Conservation (phyloP, 2,329 filamentous ascomycete species). For the Pseudogymnoascus sp. region DNA sequence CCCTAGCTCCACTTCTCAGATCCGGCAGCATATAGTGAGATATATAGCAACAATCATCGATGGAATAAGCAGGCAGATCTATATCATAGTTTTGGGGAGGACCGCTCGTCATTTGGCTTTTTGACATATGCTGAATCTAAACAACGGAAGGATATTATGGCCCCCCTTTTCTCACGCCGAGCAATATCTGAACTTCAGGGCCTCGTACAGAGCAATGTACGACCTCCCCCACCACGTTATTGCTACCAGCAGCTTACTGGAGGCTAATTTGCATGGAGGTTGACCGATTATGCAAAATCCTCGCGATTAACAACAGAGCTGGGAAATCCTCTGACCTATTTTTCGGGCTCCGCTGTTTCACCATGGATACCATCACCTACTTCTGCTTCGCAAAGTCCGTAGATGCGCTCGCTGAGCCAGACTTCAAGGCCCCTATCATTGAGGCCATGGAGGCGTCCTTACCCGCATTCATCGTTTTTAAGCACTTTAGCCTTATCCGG, state of each 20-base stretch:
- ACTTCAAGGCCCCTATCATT: slow-evolving; percentile 34
- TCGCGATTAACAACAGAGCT: slow-evolving; percentile 20
- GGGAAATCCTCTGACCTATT: slow-evolving; percentile 25
- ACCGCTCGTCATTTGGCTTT: slow-evolving; percentile 35
- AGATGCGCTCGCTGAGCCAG: slow-evolving; percentile 30
- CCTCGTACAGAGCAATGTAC: slow-evolving; percentile 30
- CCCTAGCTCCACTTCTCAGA: slow-evolving; percentile 34
- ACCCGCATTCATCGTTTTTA: slow-evolving; percentile 31
- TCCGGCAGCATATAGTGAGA: slow-evolving; percentile 34
- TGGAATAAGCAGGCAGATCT: slow-evolving; percentile 35
- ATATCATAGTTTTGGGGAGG: slow-evolving; percentile 34
- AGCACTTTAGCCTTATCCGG: slow-evolving; percentile 28
- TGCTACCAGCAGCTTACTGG: neutral
- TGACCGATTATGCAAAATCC: slow-evolving; percentile 26
- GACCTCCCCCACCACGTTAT: neutral
- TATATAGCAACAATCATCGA: slow-evolving; percentile 33
- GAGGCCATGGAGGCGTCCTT: slow-evolving; percentile 33
- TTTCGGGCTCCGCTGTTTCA: slow-evolving; percentile 29
- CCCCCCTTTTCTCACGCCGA: slow-evolving; percentile 33
- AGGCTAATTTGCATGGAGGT: slow-evolving; percentile 17
- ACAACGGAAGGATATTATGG: slow-evolving; percentile 34
- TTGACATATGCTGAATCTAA: slow-evolving; percentile 33
- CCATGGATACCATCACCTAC: slow-evolving; percentile 31
- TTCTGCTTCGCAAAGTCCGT: slow-evolving; percentile 36
- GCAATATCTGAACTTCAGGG: slow-evolving; percentile 30